These are phyloP conservation scores for Fusarium coffeatum DNA, from an alignment of 2,329 filamentous ascomycete species.

Conservation along the genomic window DNA sequence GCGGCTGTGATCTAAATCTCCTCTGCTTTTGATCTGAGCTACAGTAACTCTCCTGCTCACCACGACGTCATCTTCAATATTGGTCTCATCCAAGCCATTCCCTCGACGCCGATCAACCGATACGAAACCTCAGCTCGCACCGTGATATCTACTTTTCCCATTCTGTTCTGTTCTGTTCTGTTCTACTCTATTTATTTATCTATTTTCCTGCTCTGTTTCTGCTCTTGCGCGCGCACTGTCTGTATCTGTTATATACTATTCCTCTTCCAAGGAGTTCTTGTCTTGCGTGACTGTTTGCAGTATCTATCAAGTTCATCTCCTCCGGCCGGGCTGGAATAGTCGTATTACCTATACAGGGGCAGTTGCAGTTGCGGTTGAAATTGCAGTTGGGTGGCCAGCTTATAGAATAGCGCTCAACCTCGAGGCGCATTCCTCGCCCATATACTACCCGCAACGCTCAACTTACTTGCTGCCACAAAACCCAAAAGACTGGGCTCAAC, in stretches of 20 bases:
- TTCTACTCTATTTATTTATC: background rate
- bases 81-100: conserved; percentile 33
- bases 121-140: conserved; percentile 26
- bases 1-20: conserved; percentile 41
- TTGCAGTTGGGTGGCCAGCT: background rate
- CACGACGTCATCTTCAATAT: conserved; percentile 38
- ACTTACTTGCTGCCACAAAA: conserved; percentile 19
- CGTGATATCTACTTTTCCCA: conserved; percentile 25
- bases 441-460: conserved; percentile 24
- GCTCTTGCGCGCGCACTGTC: conserved; percentile 8
- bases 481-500: conserved; percentile 16
- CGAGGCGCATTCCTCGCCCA: conserved; percentile 14
- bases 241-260: conserved; percentile 9
- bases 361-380: background rate
- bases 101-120: conserved; percentile 30
- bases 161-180: background rate
- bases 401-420: conserved; percentile 6
- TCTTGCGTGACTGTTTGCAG: conserved; percentile 38
- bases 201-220: background rate
- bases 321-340: conserved; percentile 12
- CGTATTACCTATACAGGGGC: conserved; percentile 4
- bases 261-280: conserved; percentile 14
- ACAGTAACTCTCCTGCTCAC: conserved; percentile 28
- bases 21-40: conserved; percentile 29
- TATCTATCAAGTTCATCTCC: conserved; percentile 22